Evolutionary conservation across 2,329 filamentous ascomycete genomes (phyloP).

Genomic region (Amylocarpus encephaloides): DNA sequence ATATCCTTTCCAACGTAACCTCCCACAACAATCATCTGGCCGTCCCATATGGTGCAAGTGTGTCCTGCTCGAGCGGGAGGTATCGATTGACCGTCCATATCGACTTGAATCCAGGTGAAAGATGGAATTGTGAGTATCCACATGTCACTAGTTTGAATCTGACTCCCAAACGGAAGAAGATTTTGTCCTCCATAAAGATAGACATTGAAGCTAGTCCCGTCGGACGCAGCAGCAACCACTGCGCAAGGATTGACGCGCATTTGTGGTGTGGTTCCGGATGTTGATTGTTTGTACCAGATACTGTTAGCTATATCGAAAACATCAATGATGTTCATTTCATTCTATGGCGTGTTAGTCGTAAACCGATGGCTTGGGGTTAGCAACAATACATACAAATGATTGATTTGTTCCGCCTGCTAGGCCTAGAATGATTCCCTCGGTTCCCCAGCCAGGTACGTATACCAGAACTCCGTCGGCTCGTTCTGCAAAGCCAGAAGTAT

Average conservation of each 20-base stretch:
- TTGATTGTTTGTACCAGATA: slow-evolving; percentile 69
- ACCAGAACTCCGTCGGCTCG: slow-evolving; percentile 67
- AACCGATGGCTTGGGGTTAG: slow-evolving; percentile 29
- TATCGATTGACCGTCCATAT: slow-evolving; percentile 44
- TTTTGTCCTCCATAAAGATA: slow-evolving; percentile 77
- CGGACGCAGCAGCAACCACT: slow-evolving; percentile 60
- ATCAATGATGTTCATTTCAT: slow-evolving; percentile 62
- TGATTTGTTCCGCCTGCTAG: slow-evolving; percentile 65
- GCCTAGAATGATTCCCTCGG: slow-evolving; percentile 63
- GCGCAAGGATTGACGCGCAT: slow-evolving; percentile 69
- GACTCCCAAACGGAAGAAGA: slow-evolving; percentile 52
- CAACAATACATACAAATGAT: slow-evolving; percentile 48
- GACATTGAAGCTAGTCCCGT: slow-evolving; percentile 69
- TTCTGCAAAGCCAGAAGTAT: slow-evolving; percentile 60
- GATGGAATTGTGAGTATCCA: slow-evolving; percentile 68
- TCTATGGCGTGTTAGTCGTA: slow-evolving; percentile 33
- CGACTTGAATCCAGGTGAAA: slow-evolving; percentile 67
- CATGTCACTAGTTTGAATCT: slow-evolving; percentile 61
- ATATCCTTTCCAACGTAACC: slow-evolving; percentile 58
- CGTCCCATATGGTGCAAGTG: slow-evolving; percentile 62
- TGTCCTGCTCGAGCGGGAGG: slow-evolving; percentile 62
- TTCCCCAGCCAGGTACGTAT: slow-evolving; percentile 69
- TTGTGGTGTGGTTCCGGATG: slow-evolving; percentile 53
- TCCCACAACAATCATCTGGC: slow-evolving; percentile 64
- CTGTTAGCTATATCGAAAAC: slow-evolving; percentile 70